Conservation (phyloP, 2,329 filamentous ascomycete genomes). For the Alternaria ethzedia region DNA sequence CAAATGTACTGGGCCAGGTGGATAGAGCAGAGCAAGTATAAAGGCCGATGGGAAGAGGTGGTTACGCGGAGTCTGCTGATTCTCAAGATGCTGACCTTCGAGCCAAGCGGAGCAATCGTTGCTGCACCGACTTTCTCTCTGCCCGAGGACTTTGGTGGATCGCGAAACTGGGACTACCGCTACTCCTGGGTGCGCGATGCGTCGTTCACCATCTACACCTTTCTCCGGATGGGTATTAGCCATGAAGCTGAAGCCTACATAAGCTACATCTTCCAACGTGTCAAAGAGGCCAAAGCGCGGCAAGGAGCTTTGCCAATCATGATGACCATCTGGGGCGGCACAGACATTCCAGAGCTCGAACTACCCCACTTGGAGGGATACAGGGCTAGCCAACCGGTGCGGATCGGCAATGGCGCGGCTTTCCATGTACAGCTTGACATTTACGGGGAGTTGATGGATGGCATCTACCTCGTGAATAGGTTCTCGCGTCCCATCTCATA, state of each 20-base stretch:
- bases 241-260: slow-evolving; percentile 80
- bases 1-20: slow-evolving; percentile 76
- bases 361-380: slow-evolving; percentile 76
- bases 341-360: slow-evolving; percentile 74
- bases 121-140: slow-evolving; percentile 79
- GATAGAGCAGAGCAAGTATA: slow-evolving; percentile 73
- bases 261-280: slow-evolving; percentile 75
- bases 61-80: slow-evolving; percentile 75
- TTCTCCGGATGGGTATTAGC: slow-evolving; percentile 76
- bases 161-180: slow-evolving; percentile 70
- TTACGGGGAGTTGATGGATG: slow-evolving; percentile 79
- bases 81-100: slow-evolving; percentile 77
- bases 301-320: slow-evolving; percentile 76
- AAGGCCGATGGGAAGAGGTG: slow-evolving; percentile 74
- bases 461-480: slow-evolving; percentile 79
- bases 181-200: slow-evolving; percentile 80
- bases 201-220: slow-evolving; percentile 77
- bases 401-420: slow-evolving; percentile 78
- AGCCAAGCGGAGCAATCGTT: slow-evolving; percentile 78
- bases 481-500: slow-evolving; percentile 76
- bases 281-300: slow-evolving; percentile 65
- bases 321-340: slow-evolving; percentile 75
- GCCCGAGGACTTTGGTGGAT: slow-evolving; percentile 64
- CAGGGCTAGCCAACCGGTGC: slow-evolving; percentile 71
- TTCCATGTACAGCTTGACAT: slow-evolving; percentile 81